These are phyloP conservation scores for Tulasnella sp. DNA, from an alignment of 768 basidiomycete genomes.

Conservation along the genomic window DNA sequence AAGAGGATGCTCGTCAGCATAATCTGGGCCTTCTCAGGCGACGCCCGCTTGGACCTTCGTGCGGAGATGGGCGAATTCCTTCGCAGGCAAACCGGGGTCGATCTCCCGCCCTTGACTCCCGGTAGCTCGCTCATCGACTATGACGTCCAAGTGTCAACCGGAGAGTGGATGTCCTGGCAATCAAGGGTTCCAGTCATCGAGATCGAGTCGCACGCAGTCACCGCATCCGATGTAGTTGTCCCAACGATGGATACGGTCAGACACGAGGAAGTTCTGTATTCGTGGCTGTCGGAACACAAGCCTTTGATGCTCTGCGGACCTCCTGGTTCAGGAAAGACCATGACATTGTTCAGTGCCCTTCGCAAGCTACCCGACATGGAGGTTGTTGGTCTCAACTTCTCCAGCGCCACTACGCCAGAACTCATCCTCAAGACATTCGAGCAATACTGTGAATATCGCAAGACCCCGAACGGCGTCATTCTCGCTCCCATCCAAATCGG, in stretches of 20 bases:
- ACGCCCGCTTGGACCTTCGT: conserved; percentile 87
- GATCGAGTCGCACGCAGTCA: conserved; percentile 95
- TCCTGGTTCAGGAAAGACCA: conserved; percentile 99
- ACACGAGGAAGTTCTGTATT: conserved; percentile 97
- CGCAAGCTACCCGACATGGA: conserved; percentile 99
- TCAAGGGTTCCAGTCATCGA: conserved; percentile 91
- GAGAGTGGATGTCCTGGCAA: conserved; percentile 93
- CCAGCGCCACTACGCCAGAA: conserved; percentile 97
- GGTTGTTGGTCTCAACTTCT: conserved; percentile 98
- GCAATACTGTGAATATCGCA: conserved; percentile 98
- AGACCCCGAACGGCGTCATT: conserved; percentile 97
- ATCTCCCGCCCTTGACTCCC: conserved; percentile 73
- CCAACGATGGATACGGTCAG: conserved; percentile 98
- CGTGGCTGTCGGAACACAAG: conserved; percentile 98
- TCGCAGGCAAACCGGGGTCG: conserved; percentile 82
- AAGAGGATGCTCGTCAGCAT: conserved; percentile 89
- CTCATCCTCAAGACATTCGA: conserved; percentile 99
- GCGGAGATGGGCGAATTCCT: conserved; percentile 89
- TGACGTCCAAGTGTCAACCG: conserved; percentile 84
- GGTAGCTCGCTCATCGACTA: conserved; percentile 92
- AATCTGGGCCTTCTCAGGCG: conserved; percentile 98
- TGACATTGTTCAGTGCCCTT: conserved; percentile 98
- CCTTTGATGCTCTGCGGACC: conserved; percentile 98
- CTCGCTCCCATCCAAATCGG: conserved; percentile 94
- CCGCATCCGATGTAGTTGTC: conserved; percentile 94